Conservation (phyloP, 139 green algal species). For the Desmodesmus armatus region DNA sequence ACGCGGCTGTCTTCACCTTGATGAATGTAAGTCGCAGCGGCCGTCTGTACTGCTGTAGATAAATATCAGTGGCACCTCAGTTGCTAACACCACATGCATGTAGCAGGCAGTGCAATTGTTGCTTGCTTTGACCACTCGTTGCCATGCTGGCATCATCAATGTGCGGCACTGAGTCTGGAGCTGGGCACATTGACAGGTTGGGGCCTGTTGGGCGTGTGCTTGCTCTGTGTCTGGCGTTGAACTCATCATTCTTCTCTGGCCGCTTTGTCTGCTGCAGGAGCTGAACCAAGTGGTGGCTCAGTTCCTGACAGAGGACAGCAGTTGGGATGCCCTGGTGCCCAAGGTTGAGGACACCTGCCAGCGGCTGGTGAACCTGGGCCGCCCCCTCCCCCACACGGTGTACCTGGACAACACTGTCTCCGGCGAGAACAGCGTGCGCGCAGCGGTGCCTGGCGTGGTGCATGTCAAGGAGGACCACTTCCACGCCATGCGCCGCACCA, state of each 20-base stretch:
- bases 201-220: no score
- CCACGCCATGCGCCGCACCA: background rate
- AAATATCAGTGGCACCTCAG: background rate
- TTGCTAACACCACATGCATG: background rate
- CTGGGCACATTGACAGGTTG: no score
- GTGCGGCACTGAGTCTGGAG: no score
- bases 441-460: background rate
- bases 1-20: background rate
- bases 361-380: background rate
- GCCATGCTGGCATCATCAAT: background rate
- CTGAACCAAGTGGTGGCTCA: background rate
- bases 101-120: background rate
- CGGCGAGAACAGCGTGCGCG: background rate
- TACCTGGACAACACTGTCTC: constrained; percentile 1
- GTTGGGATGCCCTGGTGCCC: background rate
- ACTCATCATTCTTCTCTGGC: background rate
- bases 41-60: background rate
- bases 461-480: constrained; percentile 2
- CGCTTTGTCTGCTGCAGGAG: background rate
- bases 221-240: background rate
- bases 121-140: background rate
- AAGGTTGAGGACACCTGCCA: background rate
- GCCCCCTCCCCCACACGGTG: background rate
- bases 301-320: constrained; percentile 10
- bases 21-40: background rate